phyloP scores from a whole-genome alignment of 768 basidiomycete species.

The Mycena haematopus region DNA sequence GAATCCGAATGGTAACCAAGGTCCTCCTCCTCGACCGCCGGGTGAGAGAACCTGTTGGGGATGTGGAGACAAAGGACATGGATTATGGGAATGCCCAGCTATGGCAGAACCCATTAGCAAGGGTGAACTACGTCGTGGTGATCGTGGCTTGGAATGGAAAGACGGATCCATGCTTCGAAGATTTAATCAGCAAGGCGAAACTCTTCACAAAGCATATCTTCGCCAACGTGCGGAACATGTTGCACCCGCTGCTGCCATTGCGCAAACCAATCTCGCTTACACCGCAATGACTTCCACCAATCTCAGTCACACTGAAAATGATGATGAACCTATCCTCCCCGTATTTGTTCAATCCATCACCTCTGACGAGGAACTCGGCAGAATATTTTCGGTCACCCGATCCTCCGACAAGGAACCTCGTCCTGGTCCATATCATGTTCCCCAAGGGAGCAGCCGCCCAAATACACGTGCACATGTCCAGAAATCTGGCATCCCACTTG shows the following conservation, averaged over 20 bases:
- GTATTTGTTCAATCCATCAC: constrained; percentile 4
- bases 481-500: not conserved
- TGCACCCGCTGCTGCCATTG: no score
- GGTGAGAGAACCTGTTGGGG: not conserved
- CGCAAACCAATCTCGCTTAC: not conserved
- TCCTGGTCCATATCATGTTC: not conserved
- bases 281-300: not conserved
- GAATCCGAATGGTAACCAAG: not conserved
- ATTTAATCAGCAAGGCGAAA: not conserved
- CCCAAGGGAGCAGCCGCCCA: not conserved
- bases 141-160: constrained; percentile 9
- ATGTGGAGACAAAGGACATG: constrained; percentile 9
- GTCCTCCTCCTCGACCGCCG: not conserved
- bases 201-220: not conserved
- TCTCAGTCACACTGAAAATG: not conserved
- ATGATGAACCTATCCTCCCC: not conserved
- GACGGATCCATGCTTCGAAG: constrained; percentile 2
- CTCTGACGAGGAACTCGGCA: not conserved
- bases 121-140: constrained; percentile 3
- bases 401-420: not conserved
- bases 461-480: not conserved
- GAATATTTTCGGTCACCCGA: constrained; percentile 2
- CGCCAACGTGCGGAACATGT: not conserved
- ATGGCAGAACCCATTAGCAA: not conserved
- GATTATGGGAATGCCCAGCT: not conserved